Evolutionary conservation across 2,329 filamentous ascomycete species (phyloP), one percentile per base, ranked within the genome.

Genomic region (Sporothrix euskadiensis): DNA sequence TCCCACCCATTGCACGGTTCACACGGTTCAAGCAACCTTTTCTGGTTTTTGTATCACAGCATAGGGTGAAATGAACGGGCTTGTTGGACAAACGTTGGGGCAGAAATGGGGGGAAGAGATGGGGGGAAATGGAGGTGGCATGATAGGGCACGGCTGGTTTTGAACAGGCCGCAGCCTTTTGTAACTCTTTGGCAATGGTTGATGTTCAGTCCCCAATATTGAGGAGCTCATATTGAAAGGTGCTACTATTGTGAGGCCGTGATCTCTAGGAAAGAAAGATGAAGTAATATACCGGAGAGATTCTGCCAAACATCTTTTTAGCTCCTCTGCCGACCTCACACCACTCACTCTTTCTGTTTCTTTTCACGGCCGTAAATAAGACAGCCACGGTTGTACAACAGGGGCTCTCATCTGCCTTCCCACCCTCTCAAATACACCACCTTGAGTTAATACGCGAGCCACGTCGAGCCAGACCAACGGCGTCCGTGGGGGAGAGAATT

Each of bases 291-390:
- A 54, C 19, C 6, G 1, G 10, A 66, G 4, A 66, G 10, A 44
- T 0, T 30, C 22, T 66, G n/a, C n/a, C 35, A 35, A 65, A 44
- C 59, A 65, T 3, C 30, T 6, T n/a, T 39, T 7, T 7, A 14
- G 7, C 59, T 8, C 22, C 26, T 49, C 63, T 49, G 44, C 26
- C 6, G 16, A 61, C 39, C 61, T 41, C 32, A 63, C n/a, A 19
- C 19, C 32, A n/a, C 39, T 9, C n/a, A 16, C 39, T 26, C 6
- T 30, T 56, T 56, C 22, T 22, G 16, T 16, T 41, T 56, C 12
- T 22, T 39, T 44, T 69, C 47, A 69, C 66, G 66, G 47, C 66
- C 66, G 66, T 69, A 69, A 69, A 69, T 54, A 54, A 47, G 26
- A 52, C 10, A 26, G 63, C 41, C 63, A 68, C 63, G 7, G 66